Percentiles rank a stretch among this genome's conserved stretches.
Evolutionary conservation across 2,329 filamentous ascomycete genomes (phyloP).

Genomic region (Botrytis pseudocinerea): DNA sequence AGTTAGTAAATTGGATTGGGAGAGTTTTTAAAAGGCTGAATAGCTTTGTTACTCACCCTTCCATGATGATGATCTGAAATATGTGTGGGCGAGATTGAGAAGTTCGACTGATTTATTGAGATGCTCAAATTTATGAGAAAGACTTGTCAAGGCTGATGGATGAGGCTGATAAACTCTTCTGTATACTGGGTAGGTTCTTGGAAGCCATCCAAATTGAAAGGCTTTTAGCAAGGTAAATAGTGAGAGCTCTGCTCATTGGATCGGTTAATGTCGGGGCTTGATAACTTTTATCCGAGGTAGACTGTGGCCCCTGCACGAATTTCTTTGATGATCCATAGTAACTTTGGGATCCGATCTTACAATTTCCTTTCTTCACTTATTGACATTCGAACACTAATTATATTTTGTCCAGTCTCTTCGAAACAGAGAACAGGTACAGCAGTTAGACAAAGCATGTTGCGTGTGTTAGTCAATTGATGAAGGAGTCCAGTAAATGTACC

Average conservation of each 20-base stretch:
- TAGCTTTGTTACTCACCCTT: conserved; percentile 34
- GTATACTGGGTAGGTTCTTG: neutral
- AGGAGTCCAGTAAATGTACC: neutral
- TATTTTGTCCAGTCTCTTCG: neutral
- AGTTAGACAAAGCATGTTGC: neutral
- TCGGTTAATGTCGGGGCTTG: neutral
- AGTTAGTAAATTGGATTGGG: conserved; percentile 21
- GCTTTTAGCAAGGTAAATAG: conserved; percentile 18
- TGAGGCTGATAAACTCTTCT: conserved; percentile 23
- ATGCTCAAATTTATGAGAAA: neutral
- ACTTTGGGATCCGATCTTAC: neutral
- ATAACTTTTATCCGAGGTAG: conserved; percentile 15
- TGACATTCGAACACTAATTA: neutral
- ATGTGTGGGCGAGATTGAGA: neutral
- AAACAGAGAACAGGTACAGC: neutral
- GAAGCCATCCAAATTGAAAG: conserved; percentile 19
- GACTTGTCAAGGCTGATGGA: conserved; percentile 23
- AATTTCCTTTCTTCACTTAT: neutral
- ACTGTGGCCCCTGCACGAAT: neutral
- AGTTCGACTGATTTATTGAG: no score
- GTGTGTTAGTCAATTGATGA: neutral
- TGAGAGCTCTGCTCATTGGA: conserved; percentile 3
- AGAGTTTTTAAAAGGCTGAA: neutral
- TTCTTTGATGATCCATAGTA: neutral
- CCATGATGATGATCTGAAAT: conserved; percentile 31